A percentile compares a stretch with the other conserved stretches of the same genome.
These are phyloP conservation scores for Groenewaldozyma sp. DNA, from an alignment of 1,139 yeast species.

Conservation along the genomic window DNA sequence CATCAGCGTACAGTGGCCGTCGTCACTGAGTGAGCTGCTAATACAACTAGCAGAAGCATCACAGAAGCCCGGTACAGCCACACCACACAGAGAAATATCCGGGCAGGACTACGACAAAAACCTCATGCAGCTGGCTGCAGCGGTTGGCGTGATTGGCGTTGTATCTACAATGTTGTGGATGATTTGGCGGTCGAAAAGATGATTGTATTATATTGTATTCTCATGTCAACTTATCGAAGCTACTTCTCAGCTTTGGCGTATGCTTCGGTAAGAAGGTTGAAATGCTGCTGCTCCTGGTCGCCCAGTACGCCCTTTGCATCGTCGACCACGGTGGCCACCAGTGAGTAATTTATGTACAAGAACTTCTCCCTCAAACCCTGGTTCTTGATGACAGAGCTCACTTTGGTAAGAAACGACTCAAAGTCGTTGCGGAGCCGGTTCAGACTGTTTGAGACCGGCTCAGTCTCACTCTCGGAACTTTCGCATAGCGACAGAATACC, in stretches of 20 bases:
- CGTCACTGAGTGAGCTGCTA: conserved; percentile 76
- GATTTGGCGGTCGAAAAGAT: conserved; percentile 1
- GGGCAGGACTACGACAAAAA: conserved; percentile 1
- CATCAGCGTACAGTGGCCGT: conserved; percentile 81
- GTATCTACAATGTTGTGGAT: background rate
- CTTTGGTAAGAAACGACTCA: conserved; percentile 66
- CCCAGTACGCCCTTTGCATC: conserved; percentile 45
- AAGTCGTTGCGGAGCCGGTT: conserved; percentile 66
- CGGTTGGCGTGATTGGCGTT: background rate
- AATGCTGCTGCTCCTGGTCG: conserved; percentile 51
- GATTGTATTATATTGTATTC: background rate
- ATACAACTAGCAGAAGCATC: conserved; percentile 88
- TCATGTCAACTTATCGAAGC: background rate
- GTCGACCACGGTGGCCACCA: conserved; percentile 33
- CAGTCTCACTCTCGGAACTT: conserved; percentile 32
- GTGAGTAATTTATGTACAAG: conserved; percentile 61
- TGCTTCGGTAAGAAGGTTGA: conserved; percentile 52
- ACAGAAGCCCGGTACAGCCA: conserved; percentile 61
- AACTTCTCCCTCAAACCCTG: conserved; percentile 54
- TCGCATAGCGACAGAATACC: conserved; percentile 54
- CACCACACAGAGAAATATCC: conserved; percentile 38
- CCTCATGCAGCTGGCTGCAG: background rate
- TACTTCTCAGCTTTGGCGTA: conserved; percentile 25
- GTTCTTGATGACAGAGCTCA: conserved; percentile 31
- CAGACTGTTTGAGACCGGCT: conserved; percentile 66